phyloP scores from a whole-genome alignment of 371 early-diverging fungal species.

The Circinella umbellata region DNA sequence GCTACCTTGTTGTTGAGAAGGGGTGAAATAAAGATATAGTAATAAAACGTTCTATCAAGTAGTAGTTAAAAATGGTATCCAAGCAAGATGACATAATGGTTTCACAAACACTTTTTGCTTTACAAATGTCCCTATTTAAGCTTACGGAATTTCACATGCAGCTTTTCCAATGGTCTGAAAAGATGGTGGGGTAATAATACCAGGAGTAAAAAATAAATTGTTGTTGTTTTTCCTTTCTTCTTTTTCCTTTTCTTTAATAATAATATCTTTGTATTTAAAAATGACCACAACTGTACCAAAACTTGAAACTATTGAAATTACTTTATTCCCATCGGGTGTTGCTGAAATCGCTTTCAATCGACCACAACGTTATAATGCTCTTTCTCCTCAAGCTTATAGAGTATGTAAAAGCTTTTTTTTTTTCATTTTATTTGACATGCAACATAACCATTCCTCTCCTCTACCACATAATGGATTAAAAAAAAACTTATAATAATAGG shows the following conservation, averaged over 20 bases:
- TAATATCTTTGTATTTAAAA: background rate
- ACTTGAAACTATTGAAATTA: slow-evolving; percentile 59
- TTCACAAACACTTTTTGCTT: background rate
- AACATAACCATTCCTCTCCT: background rate
- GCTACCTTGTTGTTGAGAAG: background rate
- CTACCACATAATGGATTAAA: no score
- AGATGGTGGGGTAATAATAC: slow-evolving; percentile 2
- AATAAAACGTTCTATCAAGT: background rate
- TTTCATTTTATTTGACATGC: background rate
- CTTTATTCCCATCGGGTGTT: slow-evolving; percentile 58
- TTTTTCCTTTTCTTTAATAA: background rate
- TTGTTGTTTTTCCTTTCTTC: background rate
- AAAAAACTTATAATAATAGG: slow-evolving; percentile 29
- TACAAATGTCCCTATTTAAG: background rate
- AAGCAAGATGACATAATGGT: background rate
- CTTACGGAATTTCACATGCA: slow-evolving; percentile 6
- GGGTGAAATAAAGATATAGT: no score
- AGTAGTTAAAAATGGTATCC: background rate
- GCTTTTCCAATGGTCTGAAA: background rate
- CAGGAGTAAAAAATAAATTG: background rate
- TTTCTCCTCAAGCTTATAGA: slow-evolving; percentile 63
- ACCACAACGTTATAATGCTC: slow-evolving; percentile 66
- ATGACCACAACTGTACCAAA: slow-evolving; percentile 35
- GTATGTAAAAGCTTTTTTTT: slow-evolving; percentile 23
- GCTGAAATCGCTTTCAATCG: slow-evolving; percentile 72